Evolutionary conservation across 306 rosid species (phyloP).

Genomic region (Cucumis sativus): DNA sequence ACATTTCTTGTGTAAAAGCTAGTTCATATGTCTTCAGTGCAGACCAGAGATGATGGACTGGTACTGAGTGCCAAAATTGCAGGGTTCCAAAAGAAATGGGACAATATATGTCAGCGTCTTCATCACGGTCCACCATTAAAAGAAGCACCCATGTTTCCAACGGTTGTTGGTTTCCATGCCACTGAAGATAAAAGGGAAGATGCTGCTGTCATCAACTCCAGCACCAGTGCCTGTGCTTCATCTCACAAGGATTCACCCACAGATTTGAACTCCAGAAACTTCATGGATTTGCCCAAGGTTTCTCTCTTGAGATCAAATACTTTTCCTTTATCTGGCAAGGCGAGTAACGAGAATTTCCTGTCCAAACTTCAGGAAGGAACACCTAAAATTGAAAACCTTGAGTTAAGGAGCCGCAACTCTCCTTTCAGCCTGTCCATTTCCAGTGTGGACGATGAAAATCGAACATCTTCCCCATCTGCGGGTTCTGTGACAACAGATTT

Average conservation of each 20-base stretch:
- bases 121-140: constrained; percentile 20
- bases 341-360: constrained; percentile 26
- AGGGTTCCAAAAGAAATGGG: constrained; percentile 32
- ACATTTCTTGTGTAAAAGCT: constrained; percentile 50
- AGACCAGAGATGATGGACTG: constrained; percentile 71
- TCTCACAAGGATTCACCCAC: constrained; percentile 18
- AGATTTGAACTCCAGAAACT: constrained; percentile 32
- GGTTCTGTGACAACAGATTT: constrained; percentile 82
- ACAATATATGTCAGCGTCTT: constrained; percentile 25
- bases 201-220: constrained; percentile 16
- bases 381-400: constrained; percentile 49
- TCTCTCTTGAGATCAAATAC: constrained; percentile 23
- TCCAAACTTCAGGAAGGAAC: constrained; percentile 35
- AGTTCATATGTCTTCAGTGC: constrained; percentile 75
- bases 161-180: constrained; percentile 36
- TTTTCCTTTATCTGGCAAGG: constrained; percentile 20
- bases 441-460: constrained; percentile 48
- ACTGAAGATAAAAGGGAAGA: constrained; percentile 24
- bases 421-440: constrained; percentile 61
- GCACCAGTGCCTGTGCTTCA: constrained; percentile 25
- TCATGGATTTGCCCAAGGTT: constrained; percentile 27
- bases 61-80: constrained; percentile 39
- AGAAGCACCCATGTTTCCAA: constrained; percentile 37
- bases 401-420: constrained; percentile 36
- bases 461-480: constrained; percentile 62